phyloP scores from a whole-genome alignment of 805 yeast genomes.

The Yarrowia deformans region DNA sequence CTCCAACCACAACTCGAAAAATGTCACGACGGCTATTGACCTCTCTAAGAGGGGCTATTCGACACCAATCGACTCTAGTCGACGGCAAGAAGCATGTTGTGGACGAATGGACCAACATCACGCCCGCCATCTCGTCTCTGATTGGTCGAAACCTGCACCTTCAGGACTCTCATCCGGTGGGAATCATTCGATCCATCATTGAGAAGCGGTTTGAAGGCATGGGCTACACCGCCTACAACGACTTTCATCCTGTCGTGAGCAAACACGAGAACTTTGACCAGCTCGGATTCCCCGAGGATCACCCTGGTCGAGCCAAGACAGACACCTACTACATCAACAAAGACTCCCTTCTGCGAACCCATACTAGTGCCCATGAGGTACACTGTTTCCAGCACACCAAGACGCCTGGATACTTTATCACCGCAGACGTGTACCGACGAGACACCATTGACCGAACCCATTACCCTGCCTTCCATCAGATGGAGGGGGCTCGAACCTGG shows the following conservation, averaged over 20 bases:
- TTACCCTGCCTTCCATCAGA: constrained; percentile 96
- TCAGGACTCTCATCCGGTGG: constrained; percentile 83
- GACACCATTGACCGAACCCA: constrained; percentile 96
- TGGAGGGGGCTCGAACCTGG: constrained; percentile 97
- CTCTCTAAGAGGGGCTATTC: constrained; percentile 18
- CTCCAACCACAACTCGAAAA: background rate
- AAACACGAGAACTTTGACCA: constrained; percentile 88
- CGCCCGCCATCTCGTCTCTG: constrained; percentile 71
- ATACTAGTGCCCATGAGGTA: constrained; percentile 95
- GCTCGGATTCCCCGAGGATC: constrained; percentile 88
- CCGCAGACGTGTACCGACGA: constrained; percentile 95
- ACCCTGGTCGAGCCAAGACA: constrained; percentile 89
- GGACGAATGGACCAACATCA: constrained; percentile 87
- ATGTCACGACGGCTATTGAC: constrained; percentile 24
- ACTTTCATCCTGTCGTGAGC: constrained; percentile 83
- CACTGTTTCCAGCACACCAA: constrained; percentile 73
- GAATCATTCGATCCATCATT: constrained; percentile 77
- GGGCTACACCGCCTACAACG: constrained; percentile 75
- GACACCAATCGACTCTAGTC: constrained; percentile 29
- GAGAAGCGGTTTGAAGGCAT: constrained; percentile 69
- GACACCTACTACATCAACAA: constrained; percentile 92
- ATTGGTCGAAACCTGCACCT: constrained; percentile 78
- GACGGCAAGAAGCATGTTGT: constrained; percentile 59
- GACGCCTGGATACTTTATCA: constrained; percentile 87
- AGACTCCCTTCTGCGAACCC: constrained; percentile 79